These are phyloP conservation scores for Pyronema domesticum DNA, from an alignment of 495 filamentous ascomycete species.

Conservation along the genomic window DNA sequence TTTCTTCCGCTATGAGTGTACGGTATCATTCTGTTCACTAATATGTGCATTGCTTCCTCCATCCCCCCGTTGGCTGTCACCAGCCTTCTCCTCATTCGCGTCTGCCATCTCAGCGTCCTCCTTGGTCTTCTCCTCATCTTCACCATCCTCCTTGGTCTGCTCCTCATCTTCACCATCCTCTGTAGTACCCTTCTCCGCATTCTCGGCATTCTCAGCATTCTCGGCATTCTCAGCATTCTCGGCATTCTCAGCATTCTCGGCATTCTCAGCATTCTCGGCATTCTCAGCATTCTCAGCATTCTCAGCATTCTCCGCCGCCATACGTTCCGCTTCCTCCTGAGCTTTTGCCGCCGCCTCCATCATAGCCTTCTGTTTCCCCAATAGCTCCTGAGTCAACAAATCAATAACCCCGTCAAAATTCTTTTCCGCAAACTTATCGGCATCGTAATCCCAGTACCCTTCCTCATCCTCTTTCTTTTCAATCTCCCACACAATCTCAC, in stretches of 20 bases:
- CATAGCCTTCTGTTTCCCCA: slow-evolving; percentile 6
- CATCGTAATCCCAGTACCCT: slow-evolving; percentile 3
- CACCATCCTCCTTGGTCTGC: neutral
- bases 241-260: neutral
- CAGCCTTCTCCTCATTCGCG: neutral
- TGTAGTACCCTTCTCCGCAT: neutral
- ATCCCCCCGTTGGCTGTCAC: no score
- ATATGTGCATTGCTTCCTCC: no score
- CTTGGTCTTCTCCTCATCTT: neutral
- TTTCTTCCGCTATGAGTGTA: no score
- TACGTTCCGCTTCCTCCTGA: slow-evolving; percentile 1
- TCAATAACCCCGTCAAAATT: slow-evolving; percentile 6
- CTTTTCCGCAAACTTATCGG: slow-evolving; percentile 1
- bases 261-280: neutral
- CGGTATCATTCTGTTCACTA: no score
- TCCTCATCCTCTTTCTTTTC: neutral
- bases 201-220: neutral
- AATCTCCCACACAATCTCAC: neutral
- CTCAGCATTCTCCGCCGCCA: neutral
- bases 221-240: slow-evolving; percentile 1
- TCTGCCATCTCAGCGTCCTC: neutral
- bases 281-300: no score
- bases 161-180: slow-evolving; percentile 1
- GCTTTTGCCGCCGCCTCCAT: slow-evolving; percentile 2
- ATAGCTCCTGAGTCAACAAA: neutral